Evolutionary conservation across 108 stramenopile species (phyloP), one percentile per base, ranked within the genome.

Genomic region (Pseudonitzschia multiseries): DNA sequence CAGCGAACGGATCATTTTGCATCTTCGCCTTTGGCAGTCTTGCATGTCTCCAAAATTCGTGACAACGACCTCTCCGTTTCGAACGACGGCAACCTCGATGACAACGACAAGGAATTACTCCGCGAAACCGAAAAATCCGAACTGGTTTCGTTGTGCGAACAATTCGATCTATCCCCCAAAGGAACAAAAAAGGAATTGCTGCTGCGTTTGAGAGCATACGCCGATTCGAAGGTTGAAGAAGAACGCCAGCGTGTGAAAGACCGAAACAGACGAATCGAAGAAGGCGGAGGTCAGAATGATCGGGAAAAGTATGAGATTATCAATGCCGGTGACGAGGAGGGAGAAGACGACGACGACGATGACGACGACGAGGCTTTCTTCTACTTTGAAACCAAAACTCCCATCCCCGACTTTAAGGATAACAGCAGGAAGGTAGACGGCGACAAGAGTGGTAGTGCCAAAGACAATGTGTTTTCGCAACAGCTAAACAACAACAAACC

Each of bases 141-240:
- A 63, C 73, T 95, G 6, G 68, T 79, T 57, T 81, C 74, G 54
- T 73, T 95, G 36, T 95, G 94, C 60, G 22, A 77, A 22, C 84
- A 88, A 68, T 82, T 89, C 53, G 46, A 75, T 18, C 69, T 92
- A 15, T 65, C 83, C 1, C 65, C 81, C 3, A 22, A 80, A 21
- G 94, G 91, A 2, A 83, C 80, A 44, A 95, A 95, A 68, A 31
- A 56, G 24, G 81, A 84, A 24, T 53, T 95, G 65, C 72, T 95
- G 18, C 36, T 72, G n/a, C 74, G 87, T 4, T 68, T 95, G 5
- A 86, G 94, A 43, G 69, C 72, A 8, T 83, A 68, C 73, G 90
- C 91, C 20, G 42, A 80, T 12, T 33, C 77, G 60, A 83, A 90
- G 65, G 80, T 79, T 14, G 85, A 86, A 73, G 27, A 60, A 29